phyloP scores from a whole-genome alignment of 257 asterid species.

The Scutellaria minor region DNA sequence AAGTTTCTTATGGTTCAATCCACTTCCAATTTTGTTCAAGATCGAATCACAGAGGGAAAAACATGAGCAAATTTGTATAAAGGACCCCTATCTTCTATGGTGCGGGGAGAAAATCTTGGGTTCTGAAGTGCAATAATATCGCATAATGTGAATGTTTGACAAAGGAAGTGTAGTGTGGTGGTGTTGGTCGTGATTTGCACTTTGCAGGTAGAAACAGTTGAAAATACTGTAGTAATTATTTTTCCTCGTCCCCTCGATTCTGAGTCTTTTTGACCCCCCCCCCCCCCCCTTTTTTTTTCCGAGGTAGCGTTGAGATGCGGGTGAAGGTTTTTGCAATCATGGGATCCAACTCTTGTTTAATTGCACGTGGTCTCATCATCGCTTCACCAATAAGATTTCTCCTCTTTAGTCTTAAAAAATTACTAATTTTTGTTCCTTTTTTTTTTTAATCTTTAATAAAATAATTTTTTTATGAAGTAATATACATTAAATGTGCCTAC shows the following conservation, averaged over 20 bases:
- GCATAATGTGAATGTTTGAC: neutral
- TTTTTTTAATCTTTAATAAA: too few species aligned
- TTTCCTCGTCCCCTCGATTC: conserved; percentile 24
- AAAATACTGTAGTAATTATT: neutral
- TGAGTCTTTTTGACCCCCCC: conserved; percentile 23
- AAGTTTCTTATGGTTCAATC: conserved; percentile 17
- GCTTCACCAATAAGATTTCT: neutral
- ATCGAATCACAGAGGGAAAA: conserved; percentile 7
- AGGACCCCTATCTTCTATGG: conserved; percentile 33
- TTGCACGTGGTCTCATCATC: conserved; percentile 26
- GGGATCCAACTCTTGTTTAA: conserved; percentile 18
- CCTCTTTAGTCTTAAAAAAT: neutral
- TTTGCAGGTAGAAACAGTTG: conserved; percentile 44
- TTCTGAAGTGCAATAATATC: neutral
- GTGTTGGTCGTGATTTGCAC: conserved; percentile 42
- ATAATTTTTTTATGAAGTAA: too few species aligned
- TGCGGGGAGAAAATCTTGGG: conserved; percentile 26
- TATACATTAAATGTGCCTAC: too few species aligned
- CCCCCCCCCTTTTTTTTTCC: neutral
- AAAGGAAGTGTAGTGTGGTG: conserved; percentile 40
- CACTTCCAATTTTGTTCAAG: neutral
- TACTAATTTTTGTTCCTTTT: too few species aligned
- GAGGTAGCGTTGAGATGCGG: conserved; percentile 26
- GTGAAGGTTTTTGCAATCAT: conserved; percentile 1
- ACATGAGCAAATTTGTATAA: conserved; percentile 31